phyloP scores from a whole-genome alignment of 352 stramenopile genomes.

The Phytophthora kernoviae region DNA sequence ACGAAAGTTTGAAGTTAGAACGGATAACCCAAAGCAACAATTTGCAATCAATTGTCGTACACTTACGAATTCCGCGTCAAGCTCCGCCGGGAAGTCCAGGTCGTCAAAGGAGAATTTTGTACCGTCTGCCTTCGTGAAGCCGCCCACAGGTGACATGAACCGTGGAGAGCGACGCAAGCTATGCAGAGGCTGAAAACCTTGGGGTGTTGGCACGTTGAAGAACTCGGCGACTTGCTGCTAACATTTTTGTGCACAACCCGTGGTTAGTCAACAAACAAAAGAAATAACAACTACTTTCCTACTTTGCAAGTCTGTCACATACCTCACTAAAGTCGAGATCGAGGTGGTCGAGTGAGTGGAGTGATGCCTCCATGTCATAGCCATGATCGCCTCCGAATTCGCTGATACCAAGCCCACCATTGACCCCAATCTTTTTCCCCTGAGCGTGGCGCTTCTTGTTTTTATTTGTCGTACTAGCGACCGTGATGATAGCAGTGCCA shows the following conservation, averaged over 20 bases:
- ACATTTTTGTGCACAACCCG: conserved; percentile 6
- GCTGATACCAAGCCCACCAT: conserved; percentile 1
- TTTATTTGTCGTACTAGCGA: conserved; percentile 48
- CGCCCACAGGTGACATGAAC: conserved; percentile 61
- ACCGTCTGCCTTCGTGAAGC: conserved; percentile 72
- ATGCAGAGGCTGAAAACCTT: conserved; percentile 62
- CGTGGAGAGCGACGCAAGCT: conserved; percentile 77
- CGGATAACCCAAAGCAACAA: not conserved
- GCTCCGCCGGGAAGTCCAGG: conserved; percentile 74
- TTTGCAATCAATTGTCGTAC: not conserved
- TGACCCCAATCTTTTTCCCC: conserved; percentile 29
- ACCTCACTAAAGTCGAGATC: conserved; percentile 90
- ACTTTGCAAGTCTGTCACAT: not conserved
- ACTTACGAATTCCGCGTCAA: conserved; percentile 85
- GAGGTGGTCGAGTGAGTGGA: conserved; percentile 83
- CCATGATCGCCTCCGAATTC: conserved; percentile 25
- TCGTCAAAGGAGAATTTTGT: conserved; percentile 89
- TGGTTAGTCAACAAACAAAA: conserved; percentile 6
- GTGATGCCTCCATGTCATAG: conserved; percentile 63
- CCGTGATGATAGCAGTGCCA: conserved; percentile 24
- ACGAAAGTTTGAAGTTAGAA: conserved; percentile 9
- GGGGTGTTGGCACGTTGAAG: conserved; percentile 76
- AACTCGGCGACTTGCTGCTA: conserved; percentile 83
- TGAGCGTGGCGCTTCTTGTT: conserved; percentile 59
- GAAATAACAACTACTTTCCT: not conserved